A percentile compares a stretch with the other conserved stretches of the same genome.
These are phyloP conservation scores for Podospora comata DNA, from an alignment of 495 filamentous ascomycete species.

Conservation along the genomic window DNA sequence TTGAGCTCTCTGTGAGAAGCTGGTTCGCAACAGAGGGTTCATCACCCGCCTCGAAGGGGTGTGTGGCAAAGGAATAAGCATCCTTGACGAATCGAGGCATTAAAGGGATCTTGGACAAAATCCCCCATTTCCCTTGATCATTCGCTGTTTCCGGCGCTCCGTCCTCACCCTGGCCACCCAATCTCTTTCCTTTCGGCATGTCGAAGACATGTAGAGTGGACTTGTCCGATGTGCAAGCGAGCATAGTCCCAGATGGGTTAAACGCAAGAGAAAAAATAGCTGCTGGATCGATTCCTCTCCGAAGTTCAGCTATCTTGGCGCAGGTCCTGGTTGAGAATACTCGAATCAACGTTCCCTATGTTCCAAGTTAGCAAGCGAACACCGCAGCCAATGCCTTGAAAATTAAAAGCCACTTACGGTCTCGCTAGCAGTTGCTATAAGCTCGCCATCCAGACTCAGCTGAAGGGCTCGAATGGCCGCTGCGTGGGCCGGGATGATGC, in stretches of 20 bases:
- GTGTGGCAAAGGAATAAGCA: slow-evolving; percentile 71
- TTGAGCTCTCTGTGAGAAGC: slow-evolving; percentile 37
- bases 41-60: slow-evolving; percentile 75
- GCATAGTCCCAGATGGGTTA: slow-evolving; percentile 68
- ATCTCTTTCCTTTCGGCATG: slow-evolving; percentile 52
- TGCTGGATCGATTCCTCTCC: slow-evolving; percentile 84
- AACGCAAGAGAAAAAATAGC: slow-evolving; percentile 83
- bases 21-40: slow-evolving; percentile 49
- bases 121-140: slow-evolving; percentile 70
- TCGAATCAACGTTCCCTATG: slow-evolving; percentile 80
- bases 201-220: slow-evolving; percentile 93
- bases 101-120: slow-evolving; percentile 72
- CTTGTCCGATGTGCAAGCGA: slow-evolving; percentile 97
- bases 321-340: slow-evolving; percentile 75
- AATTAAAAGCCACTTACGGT: slow-evolving; percentile 48
- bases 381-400: background rate
- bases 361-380: background rate
- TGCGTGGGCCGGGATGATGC: slow-evolving; percentile 89
- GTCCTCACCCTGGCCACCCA: slow-evolving; percentile 60
- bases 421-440: slow-evolving; percentile 89
- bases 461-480: slow-evolving; percentile 74
- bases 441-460: slow-evolving; percentile 73
- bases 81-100: slow-evolving; percentile 80
- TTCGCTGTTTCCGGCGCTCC: slow-evolving; percentile 30
- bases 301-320: slow-evolving; percentile 74